Conservation (phyloP, 1,284 basidiomycete genomes). For the Chalciporus piperatoides region DNA sequence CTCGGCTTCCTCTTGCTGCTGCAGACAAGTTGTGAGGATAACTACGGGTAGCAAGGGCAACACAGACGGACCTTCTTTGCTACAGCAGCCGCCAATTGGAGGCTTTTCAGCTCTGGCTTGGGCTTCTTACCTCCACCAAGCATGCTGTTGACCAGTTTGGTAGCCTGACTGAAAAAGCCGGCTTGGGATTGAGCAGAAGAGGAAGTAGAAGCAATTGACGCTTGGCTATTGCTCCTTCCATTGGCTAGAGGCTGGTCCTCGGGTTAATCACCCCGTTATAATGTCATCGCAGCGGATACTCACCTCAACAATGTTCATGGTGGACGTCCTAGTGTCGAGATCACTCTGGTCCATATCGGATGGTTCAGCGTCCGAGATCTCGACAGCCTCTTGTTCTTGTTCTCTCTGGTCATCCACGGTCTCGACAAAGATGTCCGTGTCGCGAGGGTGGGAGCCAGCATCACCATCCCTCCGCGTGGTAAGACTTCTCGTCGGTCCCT, state of each 20-base stretch:
- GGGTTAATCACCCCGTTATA: conserved; percentile 2
- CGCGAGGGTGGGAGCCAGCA: conserved; percentile 14
- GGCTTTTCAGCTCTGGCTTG: conserved; percentile 75
- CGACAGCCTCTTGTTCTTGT: conserved; percentile 36
- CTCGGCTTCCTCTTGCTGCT: conserved; percentile 86
- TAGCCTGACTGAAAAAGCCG: conserved; percentile 65
- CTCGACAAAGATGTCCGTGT: conserved; percentile 4
- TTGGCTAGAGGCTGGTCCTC: conserved; percentile 11
- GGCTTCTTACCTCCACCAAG: conserved; percentile 60
- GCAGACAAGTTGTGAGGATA: conserved; percentile 9
- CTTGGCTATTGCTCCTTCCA: conserved; percentile 45
- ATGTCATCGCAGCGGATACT: not conserved
- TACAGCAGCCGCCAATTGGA: conserved; percentile 74
- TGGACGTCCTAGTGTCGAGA: conserved; percentile 39
- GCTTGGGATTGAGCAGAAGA: conserved; percentile 51
- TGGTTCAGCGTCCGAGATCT: conserved; percentile 28
- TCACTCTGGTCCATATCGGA: conserved; percentile 38
- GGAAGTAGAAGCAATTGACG: conserved; percentile 48
- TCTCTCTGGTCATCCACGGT: conserved; percentile 21
- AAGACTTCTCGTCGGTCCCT: conserved; percentile 33
- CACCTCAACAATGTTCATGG: conserved; percentile 42
- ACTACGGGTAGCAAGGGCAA: not conserved
- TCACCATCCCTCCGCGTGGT: conserved; percentile 14
- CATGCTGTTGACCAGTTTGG: conserved; percentile 60
- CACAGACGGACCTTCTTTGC: conserved; percentile 70